A percentile compares a stretch with the other conserved stretches of the same genome.
Conservation (phyloP, 192 early-diverging fungal species). For the Entophlyctis luteolus region DNA sequence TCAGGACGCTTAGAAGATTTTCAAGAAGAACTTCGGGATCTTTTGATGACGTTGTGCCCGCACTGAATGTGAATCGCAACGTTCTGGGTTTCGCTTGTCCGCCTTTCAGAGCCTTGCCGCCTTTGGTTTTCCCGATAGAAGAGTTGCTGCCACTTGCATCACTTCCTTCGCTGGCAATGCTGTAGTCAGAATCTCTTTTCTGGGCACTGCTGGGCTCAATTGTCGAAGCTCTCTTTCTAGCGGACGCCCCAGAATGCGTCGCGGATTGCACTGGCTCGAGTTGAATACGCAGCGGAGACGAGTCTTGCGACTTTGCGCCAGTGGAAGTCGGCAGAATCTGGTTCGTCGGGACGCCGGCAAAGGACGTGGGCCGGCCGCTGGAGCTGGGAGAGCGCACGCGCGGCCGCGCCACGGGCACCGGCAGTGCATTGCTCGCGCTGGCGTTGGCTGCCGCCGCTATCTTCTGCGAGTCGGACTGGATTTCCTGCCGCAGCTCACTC, state of each 20-base stretch:
- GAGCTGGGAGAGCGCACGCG: slow-evolving; percentile 13
- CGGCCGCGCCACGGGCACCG: slow-evolving; percentile 11
- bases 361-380: slow-evolving; percentile 33
- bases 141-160: neutral
- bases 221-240: slow-evolving; percentile 39
- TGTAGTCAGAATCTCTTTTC: slow-evolving; percentile 19
- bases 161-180: slow-evolving; percentile 22
- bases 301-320: slow-evolving; percentile 30
- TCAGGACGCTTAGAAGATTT: slow-evolving; percentile 45
- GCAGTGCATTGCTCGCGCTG: neutral
- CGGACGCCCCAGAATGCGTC: slow-evolving; percentile 11
- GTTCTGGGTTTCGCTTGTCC: slow-evolving; percentile 45
- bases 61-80: slow-evolving; percentile 54
- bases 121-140: neutral
- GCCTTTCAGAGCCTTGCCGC: neutral
- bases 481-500: slow-evolving; percentile 10
- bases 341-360: slow-evolving; percentile 37
- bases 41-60: slow-evolving; percentile 55
- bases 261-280: slow-evolving; percentile 5
- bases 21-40: slow-evolving; percentile 50
- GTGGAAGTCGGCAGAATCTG: slow-evolving; percentile 19
- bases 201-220: slow-evolving; percentile 23
- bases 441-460: neutral
- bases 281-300: slow-evolving; percentile 10
- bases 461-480: slow-evolving; percentile 1